Base-by-base conservation (phyloP, 83 land plant species). In the Picea abies region DNA sequence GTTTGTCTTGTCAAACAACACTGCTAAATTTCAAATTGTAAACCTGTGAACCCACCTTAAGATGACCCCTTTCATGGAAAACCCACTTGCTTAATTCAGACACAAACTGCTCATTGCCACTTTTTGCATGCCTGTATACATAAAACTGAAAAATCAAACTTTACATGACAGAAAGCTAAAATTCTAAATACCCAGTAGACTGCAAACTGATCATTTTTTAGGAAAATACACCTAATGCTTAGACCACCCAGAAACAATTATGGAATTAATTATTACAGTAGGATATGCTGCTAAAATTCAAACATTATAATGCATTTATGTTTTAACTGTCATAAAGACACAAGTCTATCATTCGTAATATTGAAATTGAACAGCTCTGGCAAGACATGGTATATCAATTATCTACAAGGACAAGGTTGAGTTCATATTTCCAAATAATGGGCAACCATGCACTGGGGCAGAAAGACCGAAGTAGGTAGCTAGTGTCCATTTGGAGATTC, bases 31-130 rank as follows among this genome's bases (percentile, higher is more conserved):
- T 75, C 12, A 39, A 75, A 75, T 15, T 14, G 4, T 16, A 32
- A 37, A 19, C 9, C 20, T 29, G 39, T 44, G 0, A 39, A 39
- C 78, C 26, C 78, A 97, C 99, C 99, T 97, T 97, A 22, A 97
- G 93, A 83, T 96, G 99, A 16, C 99, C 99, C 76, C 98, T 90
- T 81, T 97, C 99, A 86, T 97, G 99, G 87, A 97, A 97, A 35
- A 93, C 90, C 99, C 99, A 97, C 81, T 94, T 96, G 89, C 94
- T 93, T 63, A 97, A 83, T 90, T 97, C 99, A 70, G 90, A 86
- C 60, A 88, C 88, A 86, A 97, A 97, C 83, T 94, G 94, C 86
- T 97, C 93, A 84, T 97, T 97, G n/a, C 99, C 99, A 79, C 97
- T 94, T 67, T 90, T 94, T 58, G 89, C 90, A 86, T 90, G 84